Evolutionary conservation across 179 eudicot species (phyloP), one percentile per base, ranked within the genome.

Genomic region (Silene coronaria): DNA sequence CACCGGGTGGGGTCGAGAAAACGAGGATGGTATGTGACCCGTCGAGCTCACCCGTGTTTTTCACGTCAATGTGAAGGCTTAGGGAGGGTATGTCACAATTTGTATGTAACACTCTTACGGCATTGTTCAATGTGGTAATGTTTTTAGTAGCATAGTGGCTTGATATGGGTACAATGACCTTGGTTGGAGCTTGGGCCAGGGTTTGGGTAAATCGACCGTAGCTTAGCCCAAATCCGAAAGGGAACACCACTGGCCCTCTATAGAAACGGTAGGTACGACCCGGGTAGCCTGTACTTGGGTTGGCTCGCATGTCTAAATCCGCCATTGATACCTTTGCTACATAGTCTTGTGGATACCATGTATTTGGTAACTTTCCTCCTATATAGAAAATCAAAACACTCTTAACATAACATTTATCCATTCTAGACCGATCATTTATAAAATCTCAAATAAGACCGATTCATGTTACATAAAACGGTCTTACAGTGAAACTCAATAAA

Each of bases 211-310:
- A 95, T 0, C 80, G 82, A 9, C 93, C 87, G 79, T 96, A 96
- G 65, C 92, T 93, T 30, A 92, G 72, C 72, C 99, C 97, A 45
- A 66, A 80, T n/a, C 97, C 99, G 19, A 91, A 96, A 9, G 96
- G 99, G 73, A 82, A 96, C 16, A 93, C 91, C 8, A 86, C 88
- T 0, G 92, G 89, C 21, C 99, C 99, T 46, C 82, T 88, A 77
- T 92, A 96, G 79, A 96, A 93, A n/a, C 96, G 83, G 74, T 96
- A 96, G 45, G 96, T 92, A 30, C 99, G 89, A 7, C 99, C 99
- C 17, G 97, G 99, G 69, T 93, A 96, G 71, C 93, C 93, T 71
- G 75, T 83, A 36, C 80, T 1, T 59, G 91, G 90, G 77, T 89
- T 74, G 6, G 97, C 86, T 62, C 91, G 80, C 93, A 96, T 83